Conservation (phyloP, 805 yeast genomes). For the Myxozyma monticola region DNA sequence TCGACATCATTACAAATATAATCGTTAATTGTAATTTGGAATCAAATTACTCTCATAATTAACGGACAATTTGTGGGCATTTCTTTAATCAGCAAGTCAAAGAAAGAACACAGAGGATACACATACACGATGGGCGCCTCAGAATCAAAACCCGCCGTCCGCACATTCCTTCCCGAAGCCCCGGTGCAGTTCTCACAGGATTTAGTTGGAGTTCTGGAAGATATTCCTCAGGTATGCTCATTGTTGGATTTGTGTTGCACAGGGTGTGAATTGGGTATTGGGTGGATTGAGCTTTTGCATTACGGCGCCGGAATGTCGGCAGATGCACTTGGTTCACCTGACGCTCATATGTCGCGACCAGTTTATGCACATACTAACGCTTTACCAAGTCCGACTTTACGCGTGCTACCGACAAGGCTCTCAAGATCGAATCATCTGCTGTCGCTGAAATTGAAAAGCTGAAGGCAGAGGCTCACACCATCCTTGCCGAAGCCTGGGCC, state of each 20-base stretch:
- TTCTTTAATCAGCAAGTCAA: too few species aligned
- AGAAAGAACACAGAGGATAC: not conserved
- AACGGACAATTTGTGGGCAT: too few species aligned
- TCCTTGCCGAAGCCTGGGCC: slow-evolving; percentile 29
- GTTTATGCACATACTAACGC: not conserved
- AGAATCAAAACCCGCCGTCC: slow-evolving; percentile 19
- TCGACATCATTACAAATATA: too few species aligned
- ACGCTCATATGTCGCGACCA: too few species aligned
- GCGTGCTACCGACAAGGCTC: slow-evolving; percentile 38
- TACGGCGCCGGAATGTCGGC: too few species aligned
- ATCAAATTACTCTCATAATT: too few species aligned
- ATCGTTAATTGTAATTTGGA: too few species aligned
- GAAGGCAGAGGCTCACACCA: slow-evolving; percentile 36
- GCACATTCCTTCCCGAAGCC: slow-evolving; percentile 36
- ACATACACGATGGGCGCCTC: slow-evolving; percentile 26
- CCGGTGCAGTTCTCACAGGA: slow-evolving; percentile 39
- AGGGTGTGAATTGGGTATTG: too few species aligned
- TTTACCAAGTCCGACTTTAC: slow-evolving; percentile 37
- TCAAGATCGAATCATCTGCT: slow-evolving; percentile 41
- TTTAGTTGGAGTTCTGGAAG: slow-evolving; percentile 38
- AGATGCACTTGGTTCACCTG: too few species aligned
- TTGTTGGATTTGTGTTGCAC: too few species aligned
- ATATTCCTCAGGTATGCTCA: slow-evolving; percentile 32
- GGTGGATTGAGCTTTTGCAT: too few species aligned
- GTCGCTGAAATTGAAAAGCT: slow-evolving; percentile 38